A percentile compares a stretch with the other conserved stretches of the same genome.
These are phyloP conservation scores for Monilinia fructicola DNA, from an alignment of 2,329 filamentous ascomycete genomes.

Conservation along the genomic window DNA sequence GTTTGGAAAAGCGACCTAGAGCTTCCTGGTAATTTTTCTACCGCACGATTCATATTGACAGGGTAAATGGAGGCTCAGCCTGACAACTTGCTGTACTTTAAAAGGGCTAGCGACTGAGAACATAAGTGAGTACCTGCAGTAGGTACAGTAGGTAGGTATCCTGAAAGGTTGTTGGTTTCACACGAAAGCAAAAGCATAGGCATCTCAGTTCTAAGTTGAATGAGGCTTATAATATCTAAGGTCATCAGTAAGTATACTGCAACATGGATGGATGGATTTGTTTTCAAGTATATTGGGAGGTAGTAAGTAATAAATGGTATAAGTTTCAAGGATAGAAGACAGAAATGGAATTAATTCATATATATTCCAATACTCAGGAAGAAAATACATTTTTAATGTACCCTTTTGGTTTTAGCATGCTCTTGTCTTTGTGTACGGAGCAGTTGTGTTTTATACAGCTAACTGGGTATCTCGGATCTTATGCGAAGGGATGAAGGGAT, in stretches of 20 bases:
- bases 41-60: slow-evolving; percentile 14
- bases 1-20: slow-evolving; percentile 19
- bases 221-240: slow-evolving; percentile 10
- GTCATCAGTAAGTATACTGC: neutral
- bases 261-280: slow-evolving; percentile 2
- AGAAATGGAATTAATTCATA: neutral
- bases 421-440: neutral
- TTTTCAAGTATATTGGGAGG: too few relatives aligned
- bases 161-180: slow-evolving; percentile 4
- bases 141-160: slow-evolving; percentile 3
- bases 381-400: neutral
- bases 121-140: neutral
- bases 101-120: too few relatives aligned
- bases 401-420: neutral
- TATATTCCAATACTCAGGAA: neutral
- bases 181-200: neutral
- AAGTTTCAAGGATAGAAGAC: neutral
- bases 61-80: slow-evolving; percentile 8
- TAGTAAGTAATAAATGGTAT: neutral
- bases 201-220: slow-evolving; percentile 10
- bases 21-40: neutral
- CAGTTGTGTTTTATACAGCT: neutral
- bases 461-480: too few relatives aligned
- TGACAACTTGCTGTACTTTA: neutral
- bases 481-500: too few relatives aligned